A percentile compares a stretch with the other conserved stretches of the same genome.
Evolutionary conservation across 2,329 filamentous ascomycete species (phyloP).

Genomic region (Hysterium pulicare): DNA sequence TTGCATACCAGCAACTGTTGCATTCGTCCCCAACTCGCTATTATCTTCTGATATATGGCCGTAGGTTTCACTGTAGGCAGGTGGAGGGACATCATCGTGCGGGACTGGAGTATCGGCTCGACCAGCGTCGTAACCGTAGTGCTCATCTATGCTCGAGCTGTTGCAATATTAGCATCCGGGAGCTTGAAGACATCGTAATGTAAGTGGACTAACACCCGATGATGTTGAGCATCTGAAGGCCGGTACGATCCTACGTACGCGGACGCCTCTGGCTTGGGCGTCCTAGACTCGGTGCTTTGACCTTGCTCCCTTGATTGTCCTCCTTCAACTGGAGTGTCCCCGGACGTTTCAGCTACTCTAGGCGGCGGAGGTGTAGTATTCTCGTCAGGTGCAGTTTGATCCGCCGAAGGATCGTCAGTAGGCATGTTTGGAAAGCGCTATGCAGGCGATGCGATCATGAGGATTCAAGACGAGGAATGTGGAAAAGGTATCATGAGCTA

Average conservation of each 20-base stretch:
- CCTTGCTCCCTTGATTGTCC: no score
- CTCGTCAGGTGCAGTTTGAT: no score
- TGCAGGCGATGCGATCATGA: no score
- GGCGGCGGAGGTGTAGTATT: no score
- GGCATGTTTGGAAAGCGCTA: no score
- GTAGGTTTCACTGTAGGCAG: constrained; percentile 40
- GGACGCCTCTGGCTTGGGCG: constrained; percentile 23
- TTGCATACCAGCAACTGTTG: constrained; percentile 37
- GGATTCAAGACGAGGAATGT: no score
- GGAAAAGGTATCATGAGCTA: no score
- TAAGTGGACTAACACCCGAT: no score
- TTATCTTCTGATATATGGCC: constrained; percentile 39
- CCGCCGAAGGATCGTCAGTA: no score
- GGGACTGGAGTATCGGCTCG: constrained; percentile 13
- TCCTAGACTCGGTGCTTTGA: background rate
- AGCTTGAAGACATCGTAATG: no score
- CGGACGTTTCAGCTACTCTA: no score
- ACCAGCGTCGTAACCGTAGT: constrained; percentile 13
- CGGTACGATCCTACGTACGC: constrained; percentile 26
- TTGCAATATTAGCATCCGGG: constrained; percentile 6
- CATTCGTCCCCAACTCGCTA: constrained; percentile 44
- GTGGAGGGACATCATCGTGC: constrained; percentile 26
- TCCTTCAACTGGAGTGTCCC: no score
- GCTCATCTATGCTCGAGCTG: constrained; percentile 13
- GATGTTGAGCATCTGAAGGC: constrained; percentile 6